Conservation (phyloP, 192 early-diverging fungal genomes). For the Coemansia sp. region DNA sequence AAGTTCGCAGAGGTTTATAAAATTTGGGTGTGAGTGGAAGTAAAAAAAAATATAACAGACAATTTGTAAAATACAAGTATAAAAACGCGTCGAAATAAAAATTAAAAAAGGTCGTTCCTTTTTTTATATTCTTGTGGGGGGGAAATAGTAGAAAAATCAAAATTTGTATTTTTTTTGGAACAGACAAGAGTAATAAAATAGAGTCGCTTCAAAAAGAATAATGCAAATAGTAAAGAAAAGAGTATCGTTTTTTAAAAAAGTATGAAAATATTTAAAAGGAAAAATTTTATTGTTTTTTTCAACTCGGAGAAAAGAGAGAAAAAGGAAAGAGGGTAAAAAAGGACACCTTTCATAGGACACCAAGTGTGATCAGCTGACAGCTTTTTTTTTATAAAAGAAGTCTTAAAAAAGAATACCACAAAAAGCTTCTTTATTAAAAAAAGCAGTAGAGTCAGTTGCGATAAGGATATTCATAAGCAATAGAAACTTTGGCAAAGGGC, state of each 20-base stretch:
- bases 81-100: not conserved
- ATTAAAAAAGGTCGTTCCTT: no score
- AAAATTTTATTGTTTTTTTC: not conserved
- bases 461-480: slow-evolving; percentile 45
- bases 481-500: slow-evolving; percentile 63
- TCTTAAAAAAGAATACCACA: slow-evolving; percentile 2
- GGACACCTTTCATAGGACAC: not conserved
- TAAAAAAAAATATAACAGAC: no score
- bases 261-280: not conserved
- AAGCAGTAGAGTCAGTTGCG: not conserved
- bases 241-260: not conserved
- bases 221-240: slow-evolving; percentile 2
- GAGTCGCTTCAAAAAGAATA: not conserved
- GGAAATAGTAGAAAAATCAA: no score
- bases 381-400: not conserved
- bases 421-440: no score
- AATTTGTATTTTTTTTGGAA: not conserved
- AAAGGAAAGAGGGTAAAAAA: slow-evolving; percentile 2
- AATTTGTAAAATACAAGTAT: slow-evolving; percentile 1
- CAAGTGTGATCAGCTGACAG: not conserved
- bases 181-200: not conserved
- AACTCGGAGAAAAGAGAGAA: slow-evolving; percentile 1
- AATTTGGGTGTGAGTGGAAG: no score
- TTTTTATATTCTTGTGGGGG: no score
- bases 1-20: no score